Evolutionary conservation across 139 green algal species (phyloP).

Genomic region (Chlorella sp.): DNA sequence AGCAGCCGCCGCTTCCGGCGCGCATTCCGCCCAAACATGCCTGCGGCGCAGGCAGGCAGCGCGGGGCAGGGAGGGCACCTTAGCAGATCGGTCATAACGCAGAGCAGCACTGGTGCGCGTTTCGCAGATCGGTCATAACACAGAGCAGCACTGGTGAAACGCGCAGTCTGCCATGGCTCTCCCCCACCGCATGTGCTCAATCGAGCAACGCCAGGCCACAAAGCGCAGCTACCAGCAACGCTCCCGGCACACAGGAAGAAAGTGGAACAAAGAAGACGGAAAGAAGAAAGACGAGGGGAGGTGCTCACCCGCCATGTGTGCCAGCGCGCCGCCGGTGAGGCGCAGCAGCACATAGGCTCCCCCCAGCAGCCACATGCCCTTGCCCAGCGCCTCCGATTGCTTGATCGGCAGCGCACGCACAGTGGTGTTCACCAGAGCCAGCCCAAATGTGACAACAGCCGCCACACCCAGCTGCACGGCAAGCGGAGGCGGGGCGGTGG

Average conservation of each 20-base stretch:
- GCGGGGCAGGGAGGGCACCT: background rate
- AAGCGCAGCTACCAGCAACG: too few relatives aligned
- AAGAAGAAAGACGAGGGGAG: background rate
- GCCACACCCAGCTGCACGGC: conserved; percentile 17
- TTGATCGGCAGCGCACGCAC: background rate
- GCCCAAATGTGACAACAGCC: background rate
- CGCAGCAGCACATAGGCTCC: conserved; percentile 14
- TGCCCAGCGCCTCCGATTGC: background rate
- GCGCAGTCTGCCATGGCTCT: background rate
- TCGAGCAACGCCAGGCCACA: background rate
- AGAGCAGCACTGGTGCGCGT: background rate
- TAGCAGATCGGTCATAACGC: too few relatives aligned
- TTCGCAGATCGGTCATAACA: background rate
- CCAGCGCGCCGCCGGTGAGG: conserved; percentile 35
- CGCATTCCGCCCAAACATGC: conserved; percentile 7
- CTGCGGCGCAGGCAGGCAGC: too few relatives aligned
- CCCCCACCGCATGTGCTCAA: too few relatives aligned
- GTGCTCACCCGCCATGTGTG: background rate
- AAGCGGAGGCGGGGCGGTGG: background rate
- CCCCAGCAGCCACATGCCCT: conserved; percentile 27
- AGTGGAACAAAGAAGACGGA: background rate
- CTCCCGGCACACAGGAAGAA: background rate
- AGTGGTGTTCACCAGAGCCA: conserved; percentile 4
- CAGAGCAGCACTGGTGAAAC: background rate
- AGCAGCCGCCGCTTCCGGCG: conserved; percentile 18